Base-by-base conservation (phyloP, 2,329 filamentous ascomycete genomes). In the Beauveria rudraprayagi region DNA sequence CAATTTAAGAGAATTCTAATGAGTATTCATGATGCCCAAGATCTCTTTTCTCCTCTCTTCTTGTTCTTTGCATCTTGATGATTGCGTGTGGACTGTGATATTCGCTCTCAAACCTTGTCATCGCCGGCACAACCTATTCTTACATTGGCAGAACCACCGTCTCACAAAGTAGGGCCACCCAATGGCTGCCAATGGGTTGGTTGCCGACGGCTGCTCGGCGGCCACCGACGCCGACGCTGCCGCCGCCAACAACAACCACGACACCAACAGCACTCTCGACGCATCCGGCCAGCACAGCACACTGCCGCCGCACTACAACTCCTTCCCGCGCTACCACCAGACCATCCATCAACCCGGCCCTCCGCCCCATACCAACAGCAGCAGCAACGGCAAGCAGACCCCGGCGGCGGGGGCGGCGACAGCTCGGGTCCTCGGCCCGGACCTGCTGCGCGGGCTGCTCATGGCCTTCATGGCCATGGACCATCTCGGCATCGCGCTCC, bases 391-490 rank as follows among this genome's bases (percentile, higher is more conserved):
- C 22, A 24, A 16, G 19, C 19, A 61, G 58, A 50, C 65, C n/a
- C 30, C 22, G 30, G 11, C 30, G 34, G 11, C 28, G 34, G 34
- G n/a, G n/a, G n/a, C 34, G 30, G 34, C 11, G 34, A 16, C 34
- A 14, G 16, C 56, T 5, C 71, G 77, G 26, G 74, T 72, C 26
- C 67, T 79, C 5, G 76, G 74, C 0, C 77, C 77, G 3, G 77
- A 79, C 61, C 69, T 79, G 17, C 68, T 79, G 5, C 76, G 77
- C 40, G 77, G 77, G 34, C 65, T 78, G 2, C 68, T 79, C n/a
- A 78, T 77, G 73, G 66, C 72, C 14, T 51, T 76, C 60, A 79
- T 79, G 77, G 76, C 76, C 0, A 64, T 78, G 47, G 77, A 79
- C 65, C 77, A 79, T 65, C 72, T 70, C 60, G 67, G 69, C n/a